Evolutionary conservation across 768 basidiomycete species (phyloP).

Genomic region (Boletus tylopilopsis): DNA sequence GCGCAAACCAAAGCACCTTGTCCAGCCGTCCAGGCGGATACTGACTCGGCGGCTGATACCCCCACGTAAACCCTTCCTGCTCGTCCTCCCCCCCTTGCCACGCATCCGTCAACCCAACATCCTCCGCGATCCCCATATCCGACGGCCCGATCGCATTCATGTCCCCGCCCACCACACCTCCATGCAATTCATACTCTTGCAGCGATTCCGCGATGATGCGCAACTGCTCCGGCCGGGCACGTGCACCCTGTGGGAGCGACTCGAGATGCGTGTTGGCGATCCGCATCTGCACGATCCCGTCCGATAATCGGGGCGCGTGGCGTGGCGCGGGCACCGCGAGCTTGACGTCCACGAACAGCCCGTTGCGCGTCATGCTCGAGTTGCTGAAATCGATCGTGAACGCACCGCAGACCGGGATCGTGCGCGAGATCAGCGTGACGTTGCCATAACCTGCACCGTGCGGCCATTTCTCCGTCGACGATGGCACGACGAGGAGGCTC

Average conservation of each 20-base stretch:
- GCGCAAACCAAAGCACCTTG: constrained; percentile 57
- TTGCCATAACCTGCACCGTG: constrained; percentile 51
- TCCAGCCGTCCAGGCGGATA: constrained; percentile 58
- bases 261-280: constrained; percentile 76
- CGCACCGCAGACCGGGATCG: constrained; percentile 45
- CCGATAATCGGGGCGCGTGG: constrained; percentile 29
- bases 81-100: constrained; percentile 48
- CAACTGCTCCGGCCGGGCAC: constrained; percentile 49
- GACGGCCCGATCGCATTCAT: constrained; percentile 60
- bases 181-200: constrained; percentile 42
- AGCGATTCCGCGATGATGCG: constrained; percentile 48
- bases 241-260: constrained; percentile 47
- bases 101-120: constrained; percentile 54
- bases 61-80: constrained; percentile 61
- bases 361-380: constrained; percentile 51
- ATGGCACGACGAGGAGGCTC: constrained; percentile 58
- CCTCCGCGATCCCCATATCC: constrained; percentile 41
- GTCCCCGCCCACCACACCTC: constrained; percentile 66
- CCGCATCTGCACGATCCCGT: constrained; percentile 46
- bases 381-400: constrained; percentile 50
- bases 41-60: constrained; percentile 48
- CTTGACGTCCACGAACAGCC: constrained; percentile 54
- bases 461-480: constrained; percentile 54
- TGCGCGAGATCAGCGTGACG: constrained; percentile 63
- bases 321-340: constrained; percentile 36